A percentile compares a stretch with the other conserved stretches of the same genome.
Evolutionary conservation across 2,329 filamentous ascomycete species (phyloP).

Genomic region (Verticillium zaregamsianum): DNA sequence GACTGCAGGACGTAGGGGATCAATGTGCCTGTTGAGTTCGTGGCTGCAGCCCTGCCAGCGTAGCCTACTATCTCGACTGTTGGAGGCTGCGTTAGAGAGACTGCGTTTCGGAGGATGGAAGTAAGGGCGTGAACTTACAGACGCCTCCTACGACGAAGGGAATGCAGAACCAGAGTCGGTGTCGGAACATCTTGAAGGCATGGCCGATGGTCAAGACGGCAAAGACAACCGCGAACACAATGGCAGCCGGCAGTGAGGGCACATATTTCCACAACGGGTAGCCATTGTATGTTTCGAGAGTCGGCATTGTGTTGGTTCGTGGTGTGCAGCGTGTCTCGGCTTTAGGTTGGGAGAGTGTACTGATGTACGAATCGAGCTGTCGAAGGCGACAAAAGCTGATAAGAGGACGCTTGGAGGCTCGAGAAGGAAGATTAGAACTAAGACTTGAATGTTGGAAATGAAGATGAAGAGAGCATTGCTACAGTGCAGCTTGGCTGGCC

Average conservation of each 20-base stretch:
- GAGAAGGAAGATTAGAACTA: neutral
- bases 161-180: conserved; percentile 43
- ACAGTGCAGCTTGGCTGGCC: neutral
- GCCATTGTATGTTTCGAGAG: conserved; percentile 17
- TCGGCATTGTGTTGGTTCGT: conserved; percentile 12
- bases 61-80: conserved; percentile 33
- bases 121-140: conserved; percentile 30
- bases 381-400: neutral
- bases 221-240: conserved; percentile 43
- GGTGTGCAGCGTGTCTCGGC: neutral
- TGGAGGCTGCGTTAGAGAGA: conserved; percentile 4
- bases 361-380: neutral
- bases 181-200: conserved; percentile 32
- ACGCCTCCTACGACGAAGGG: conserved; percentile 39
- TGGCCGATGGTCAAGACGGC: conserved; percentile 34
- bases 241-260: conserved; percentile 40
- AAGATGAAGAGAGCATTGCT: no score
- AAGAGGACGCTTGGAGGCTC: no score
- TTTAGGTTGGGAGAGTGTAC: neutral
- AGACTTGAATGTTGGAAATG: neutral
- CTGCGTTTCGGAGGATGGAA: neutral
- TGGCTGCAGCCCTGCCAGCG: conserved; percentile 29
- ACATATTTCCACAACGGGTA: conserved; percentile 23
- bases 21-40: conserved; percentile 27
- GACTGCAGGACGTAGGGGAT: conserved; percentile 35